Base-by-base conservation (phyloP, 345 rosid species). In the Turritis glabra region DNA sequence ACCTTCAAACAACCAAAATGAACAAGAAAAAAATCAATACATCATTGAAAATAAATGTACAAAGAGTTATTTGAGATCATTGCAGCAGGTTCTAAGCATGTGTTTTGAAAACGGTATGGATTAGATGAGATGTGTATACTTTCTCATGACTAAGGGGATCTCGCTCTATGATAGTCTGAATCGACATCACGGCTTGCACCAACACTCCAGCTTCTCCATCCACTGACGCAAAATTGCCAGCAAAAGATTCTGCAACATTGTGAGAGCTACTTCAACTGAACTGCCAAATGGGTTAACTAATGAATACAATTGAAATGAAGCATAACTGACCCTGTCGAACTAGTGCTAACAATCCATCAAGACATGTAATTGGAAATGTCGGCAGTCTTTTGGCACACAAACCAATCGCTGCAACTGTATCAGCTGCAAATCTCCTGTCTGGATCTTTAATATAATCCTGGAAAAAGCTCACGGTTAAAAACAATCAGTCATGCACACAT, bases 391-490 rank as follows among this genome's bases (percentile, higher is more conserved):
- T 85, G 15, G 91, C 94, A 71, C 97, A 92, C 68, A 86, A 79
- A 81, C 99, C 99, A 75, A 90, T 86, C 11, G 92, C 97, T 78
- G 92, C 87, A 80, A 92, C 83, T 73, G 97, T 79, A 69, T 85
- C 94, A 7, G 96, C 97, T 68, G 99, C 93, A 83, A 95, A 88
- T 79, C 80, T 85, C 85, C 96, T 80, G 84, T 92, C 96, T 68
- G 97, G 96, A 82, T 90, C 96, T 80, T 87, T 85, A 33, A 90
- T 80, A 82, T 95, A 92, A 83, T 95, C 98, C 99, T 95, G 82
- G 68, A 54, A 73, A 81, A 64, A 70, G 30, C 37, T 40, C 63
- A 32, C 6, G 1, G n/a, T 48, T 57, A n/a, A n/a, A n/a, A n/a
- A n/a, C n/a, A n/a, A n/a, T n/a, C n/a, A n/a, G n/a, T n/a, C n/a